phyloP scores from a whole-genome alignment of 805 yeast species.

The Yarrowia yakushimensis region DNA sequence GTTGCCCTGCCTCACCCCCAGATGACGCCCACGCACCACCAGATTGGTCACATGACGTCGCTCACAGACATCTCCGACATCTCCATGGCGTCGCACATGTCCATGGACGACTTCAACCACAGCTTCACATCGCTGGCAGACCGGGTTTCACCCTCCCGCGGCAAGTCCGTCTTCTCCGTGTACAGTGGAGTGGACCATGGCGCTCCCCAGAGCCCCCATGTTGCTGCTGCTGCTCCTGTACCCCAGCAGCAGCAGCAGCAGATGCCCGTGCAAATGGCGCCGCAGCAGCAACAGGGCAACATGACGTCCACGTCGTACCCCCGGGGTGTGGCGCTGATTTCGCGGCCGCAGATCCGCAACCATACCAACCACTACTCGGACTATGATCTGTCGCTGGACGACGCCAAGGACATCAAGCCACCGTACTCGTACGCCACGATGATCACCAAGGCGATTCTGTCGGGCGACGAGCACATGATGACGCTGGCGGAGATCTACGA shows the following conservation, averaged over 20 bases:
- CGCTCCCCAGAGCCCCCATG: background rate
- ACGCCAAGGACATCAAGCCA: slow-evolving; percentile 89
- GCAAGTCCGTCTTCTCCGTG: background rate
- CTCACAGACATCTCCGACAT: slow-evolving; percentile 13
- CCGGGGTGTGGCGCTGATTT: slow-evolving; percentile 43
- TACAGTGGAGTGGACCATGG: background rate
- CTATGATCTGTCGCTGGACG: slow-evolving; percentile 71
- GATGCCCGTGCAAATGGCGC: background rate
- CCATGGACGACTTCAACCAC: slow-evolving; percentile 7
- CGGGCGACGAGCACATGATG: slow-evolving; percentile 81
- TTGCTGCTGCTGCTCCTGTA: background rate
- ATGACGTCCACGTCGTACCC: slow-evolving; percentile 36
- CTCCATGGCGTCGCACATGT: slow-evolving; percentile 18
- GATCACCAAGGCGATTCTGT: slow-evolving; percentile 95
- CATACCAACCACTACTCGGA: slow-evolving; percentile 34
- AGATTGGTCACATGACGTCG: background rate
- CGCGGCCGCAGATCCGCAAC: slow-evolving; percentile 41
- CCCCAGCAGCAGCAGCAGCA: background rate
- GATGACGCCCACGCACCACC: slow-evolving; percentile 1
- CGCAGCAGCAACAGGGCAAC: background rate
- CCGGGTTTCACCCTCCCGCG: background rate
- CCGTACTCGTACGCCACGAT: slow-evolving; percentile 96
- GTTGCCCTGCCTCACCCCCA: background rate
- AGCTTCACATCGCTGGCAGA: slow-evolving; percentile 20
- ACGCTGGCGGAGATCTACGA: slow-evolving; percentile 85